Evolutionary conservation across 805 yeast genomes (phyloP).

Genomic region (Metschnikowia kofuensis): DNA sequence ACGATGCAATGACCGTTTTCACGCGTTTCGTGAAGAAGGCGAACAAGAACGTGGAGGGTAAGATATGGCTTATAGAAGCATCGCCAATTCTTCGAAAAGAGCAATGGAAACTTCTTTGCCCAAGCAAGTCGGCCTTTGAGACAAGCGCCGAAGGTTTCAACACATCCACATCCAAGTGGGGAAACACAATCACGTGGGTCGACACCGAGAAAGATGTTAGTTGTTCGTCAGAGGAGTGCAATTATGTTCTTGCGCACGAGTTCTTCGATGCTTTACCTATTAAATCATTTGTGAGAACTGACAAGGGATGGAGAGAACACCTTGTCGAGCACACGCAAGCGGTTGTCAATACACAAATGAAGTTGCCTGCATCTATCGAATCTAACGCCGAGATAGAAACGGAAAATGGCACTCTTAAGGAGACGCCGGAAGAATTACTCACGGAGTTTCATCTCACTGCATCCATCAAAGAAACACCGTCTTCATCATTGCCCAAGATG

Average conservation of each 20-base stretch:
- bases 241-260: constrained; percentile 77
- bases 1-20: constrained; percentile 54
- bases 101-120: constrained; percentile 54
- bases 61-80: constrained; percentile 65
- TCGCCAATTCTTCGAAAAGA: constrained; percentile 58
- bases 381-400: constrained; percentile 8
- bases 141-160: constrained; percentile 25
- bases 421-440: constrained; percentile 6
- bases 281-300: constrained; percentile 59
- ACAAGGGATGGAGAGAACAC: constrained; percentile 76
- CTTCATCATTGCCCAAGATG: constrained; percentile 54
- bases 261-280: constrained; percentile 86
- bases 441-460: constrained; percentile 54
- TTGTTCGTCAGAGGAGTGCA: constrained; percentile 33
- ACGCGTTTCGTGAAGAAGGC: constrained; percentile 33
- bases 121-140: constrained; percentile 17
- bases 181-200: constrained; percentile 54
- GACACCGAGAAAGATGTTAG: constrained; percentile 52
- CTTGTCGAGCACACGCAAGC: constrained; percentile 55
- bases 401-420: not conserved
- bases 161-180: constrained; percentile 46
- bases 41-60: constrained; percentile 28
- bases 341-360: constrained; percentile 33
- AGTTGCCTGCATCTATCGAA: constrained; percentile 19
- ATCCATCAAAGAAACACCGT: constrained; percentile 58